Evolutionary conservation across 163 green algal genomes (phyloP).

Genomic region (Scenedesmus sp.): DNA sequence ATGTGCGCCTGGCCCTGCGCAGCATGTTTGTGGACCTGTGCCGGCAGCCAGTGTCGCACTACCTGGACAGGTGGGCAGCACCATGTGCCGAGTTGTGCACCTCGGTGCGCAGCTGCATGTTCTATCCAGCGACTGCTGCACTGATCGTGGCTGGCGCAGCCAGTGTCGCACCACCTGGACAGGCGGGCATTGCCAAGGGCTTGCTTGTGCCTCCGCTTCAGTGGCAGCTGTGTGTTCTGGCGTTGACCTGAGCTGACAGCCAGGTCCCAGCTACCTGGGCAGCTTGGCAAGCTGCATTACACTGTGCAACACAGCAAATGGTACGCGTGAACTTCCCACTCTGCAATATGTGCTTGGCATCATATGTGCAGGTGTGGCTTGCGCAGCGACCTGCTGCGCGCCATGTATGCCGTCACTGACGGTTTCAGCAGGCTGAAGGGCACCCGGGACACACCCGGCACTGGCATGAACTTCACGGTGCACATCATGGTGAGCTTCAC

Average conservation of each 20-base stretch:
- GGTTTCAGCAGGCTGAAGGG: conserved; percentile 70
- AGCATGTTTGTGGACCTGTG: conserved; percentile 70
- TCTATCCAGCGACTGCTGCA: too few relatives aligned
- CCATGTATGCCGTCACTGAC: conserved; percentile 77
- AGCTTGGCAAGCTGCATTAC: background rate
- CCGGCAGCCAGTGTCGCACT: conserved; percentile 59
- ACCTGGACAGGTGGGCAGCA: conserved; percentile 60
- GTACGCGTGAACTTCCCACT: too few relatives aligned
- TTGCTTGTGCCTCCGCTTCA: too few relatives aligned
- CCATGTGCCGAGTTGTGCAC: too few relatives aligned
- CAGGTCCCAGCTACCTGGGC: too few relatives aligned
- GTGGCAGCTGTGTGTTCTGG: too few relatives aligned
- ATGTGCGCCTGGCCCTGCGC: conserved; percentile 65
- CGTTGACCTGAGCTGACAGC: too few relatives aligned
- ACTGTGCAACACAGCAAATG: background rate
- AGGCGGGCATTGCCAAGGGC: too few relatives aligned
- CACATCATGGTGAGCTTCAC: conserved; percentile 75
- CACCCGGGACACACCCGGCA: conserved; percentile 68
- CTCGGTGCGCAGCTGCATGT: too few relatives aligned
- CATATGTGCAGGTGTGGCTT: conserved; percentile 65
- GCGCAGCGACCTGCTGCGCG: conserved; percentile 63
- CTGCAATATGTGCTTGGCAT: background rate
- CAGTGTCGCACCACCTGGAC: too few relatives aligned
- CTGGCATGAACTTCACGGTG: conserved; percentile 76
- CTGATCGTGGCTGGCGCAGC: too few relatives aligned